These are phyloP conservation scores for Pseudozyma thailandica DNA, from an alignment of 1,284 basidiomycete species.

Conservation along the genomic window DNA sequence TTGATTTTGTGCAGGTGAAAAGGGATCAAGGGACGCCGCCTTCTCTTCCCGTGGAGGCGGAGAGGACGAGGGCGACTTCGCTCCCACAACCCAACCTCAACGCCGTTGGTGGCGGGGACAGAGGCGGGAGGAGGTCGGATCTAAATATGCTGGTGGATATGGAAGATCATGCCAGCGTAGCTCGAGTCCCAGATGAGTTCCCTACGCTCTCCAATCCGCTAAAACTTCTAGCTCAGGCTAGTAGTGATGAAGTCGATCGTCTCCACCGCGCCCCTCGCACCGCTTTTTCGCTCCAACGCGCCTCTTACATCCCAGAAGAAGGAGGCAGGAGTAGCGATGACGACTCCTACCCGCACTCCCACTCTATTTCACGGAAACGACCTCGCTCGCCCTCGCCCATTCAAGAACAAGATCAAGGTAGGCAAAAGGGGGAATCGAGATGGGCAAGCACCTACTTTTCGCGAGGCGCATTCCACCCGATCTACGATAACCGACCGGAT, in stretches of 20 bases:
- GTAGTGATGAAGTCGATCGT: slow-evolving; percentile 30
- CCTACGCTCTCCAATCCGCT: slow-evolving; percentile 44
- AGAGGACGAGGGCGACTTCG: slow-evolving; percentile 1
- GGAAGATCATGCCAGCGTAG: slow-evolving; percentile 36
- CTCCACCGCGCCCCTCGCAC: no score
- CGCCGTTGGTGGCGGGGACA: no score
- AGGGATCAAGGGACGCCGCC: no score
- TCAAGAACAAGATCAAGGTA: neutral
- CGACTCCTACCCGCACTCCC: no score
- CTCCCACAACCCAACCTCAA: no score
- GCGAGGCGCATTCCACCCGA: slow-evolving; percentile 48
- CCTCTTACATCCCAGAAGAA: no score
- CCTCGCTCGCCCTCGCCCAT: slow-evolving; percentile 6
- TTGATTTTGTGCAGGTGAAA: no score
- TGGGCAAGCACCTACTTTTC: slow-evolving; percentile 48
- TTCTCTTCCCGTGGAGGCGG: neutral
- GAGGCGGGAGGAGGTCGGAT: slow-evolving; percentile 9
- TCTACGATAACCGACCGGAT: slow-evolving; percentile 41
- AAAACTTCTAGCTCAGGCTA: slow-evolving; percentile 47
- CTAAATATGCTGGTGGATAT: slow-evolving; percentile 47
- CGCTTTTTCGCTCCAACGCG: no score
- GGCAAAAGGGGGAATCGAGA: neutral
- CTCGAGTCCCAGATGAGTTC: slow-evolving; percentile 35
- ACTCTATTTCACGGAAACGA: slow-evolving; percentile 9
- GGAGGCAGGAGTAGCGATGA: neutral